phyloP scores from a whole-genome alignment of 345 rosid species.

The Pugionium dolabratum region DNA sequence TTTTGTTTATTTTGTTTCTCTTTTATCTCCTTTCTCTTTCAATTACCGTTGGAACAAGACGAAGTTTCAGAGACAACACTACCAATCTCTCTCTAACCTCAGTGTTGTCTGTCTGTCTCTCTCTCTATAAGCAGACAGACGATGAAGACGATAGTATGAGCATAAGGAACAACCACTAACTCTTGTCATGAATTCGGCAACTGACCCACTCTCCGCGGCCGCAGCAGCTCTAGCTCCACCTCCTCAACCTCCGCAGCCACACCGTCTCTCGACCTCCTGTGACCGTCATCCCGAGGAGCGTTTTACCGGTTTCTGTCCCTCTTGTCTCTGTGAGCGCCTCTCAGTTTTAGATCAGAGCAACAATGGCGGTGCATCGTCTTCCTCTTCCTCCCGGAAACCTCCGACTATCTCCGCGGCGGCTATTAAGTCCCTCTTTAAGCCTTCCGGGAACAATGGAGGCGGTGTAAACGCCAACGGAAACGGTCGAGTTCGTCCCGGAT shows the following conservation, averaged over 20 bases:
- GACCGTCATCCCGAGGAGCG: slow-evolving; percentile 87
- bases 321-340: slow-evolving; percentile 99
- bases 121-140: slow-evolving; percentile 30
- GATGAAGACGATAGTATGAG: slow-evolving; percentile 53
- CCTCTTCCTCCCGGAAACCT: slow-evolving; percentile 53
- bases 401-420: slow-evolving; percentile 58
- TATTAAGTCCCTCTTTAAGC: slow-evolving; percentile 66
- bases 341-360: slow-evolving; percentile 65
- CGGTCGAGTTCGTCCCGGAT: slow-evolving; percentile 45
- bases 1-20: slow-evolving; percentile 31
- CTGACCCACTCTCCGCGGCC: slow-evolving; percentile 53
- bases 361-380: slow-evolving; percentile 46
- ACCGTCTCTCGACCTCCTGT: slow-evolving; percentile 88
- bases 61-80: slow-evolving; percentile 33
- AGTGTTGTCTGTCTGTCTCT: slow-evolving; percentile 8
- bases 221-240: slow-evolving; percentile 42
- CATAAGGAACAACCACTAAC: slow-evolving; percentile 46
- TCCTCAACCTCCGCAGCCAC: slow-evolving; percentile 65
- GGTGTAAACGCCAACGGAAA: slow-evolving; percentile 23
- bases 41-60: slow-evolving; percentile 71
- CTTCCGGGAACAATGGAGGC: slow-evolving; percentile 39
- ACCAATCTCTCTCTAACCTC: slow-evolving; percentile 22
- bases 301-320: slow-evolving; percentile 92
- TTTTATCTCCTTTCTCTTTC: slow-evolving; percentile 42
- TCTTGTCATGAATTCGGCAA: slow-evolving; percentile 78